These are phyloP conservation scores for Lithospermum erythrorhizon DNA, from an alignment of 257 asterid genomes.

Conservation along the genomic window DNA sequence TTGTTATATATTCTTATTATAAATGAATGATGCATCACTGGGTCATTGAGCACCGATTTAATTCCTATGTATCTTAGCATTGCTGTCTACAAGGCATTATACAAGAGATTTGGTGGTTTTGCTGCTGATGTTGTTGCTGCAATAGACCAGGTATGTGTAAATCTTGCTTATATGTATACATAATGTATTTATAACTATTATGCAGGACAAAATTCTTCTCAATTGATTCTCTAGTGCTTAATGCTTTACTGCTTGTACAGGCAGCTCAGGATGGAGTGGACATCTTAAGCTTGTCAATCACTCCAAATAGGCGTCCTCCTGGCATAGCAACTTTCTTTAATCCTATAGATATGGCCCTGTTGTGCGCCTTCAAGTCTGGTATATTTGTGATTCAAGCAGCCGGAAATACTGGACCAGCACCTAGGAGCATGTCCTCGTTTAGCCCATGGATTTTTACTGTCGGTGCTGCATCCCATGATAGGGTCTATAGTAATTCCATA, in stretches of 20 bases:
- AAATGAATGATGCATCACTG: background rate
- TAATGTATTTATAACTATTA: background rate
- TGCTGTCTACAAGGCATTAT: constrained; percentile 92
- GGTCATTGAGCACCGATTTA: constrained; percentile 10
- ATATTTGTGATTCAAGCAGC: constrained; percentile 96
- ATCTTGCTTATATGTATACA: background rate
- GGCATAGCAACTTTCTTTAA: constrained; percentile 96
- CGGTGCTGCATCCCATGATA: constrained; percentile 91
- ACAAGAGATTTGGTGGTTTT: constrained; percentile 99
- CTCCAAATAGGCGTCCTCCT: constrained; percentile 97
- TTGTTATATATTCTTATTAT: background rate
- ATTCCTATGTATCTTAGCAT: constrained; percentile 31
- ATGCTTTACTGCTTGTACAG: constrained; percentile 27
- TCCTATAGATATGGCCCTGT: constrained; percentile 96
- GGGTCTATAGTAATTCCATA: constrained; percentile 73
- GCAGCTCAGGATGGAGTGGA: constrained; percentile 97
- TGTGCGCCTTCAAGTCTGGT: constrained; percentile 75
- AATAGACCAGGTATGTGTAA: constrained; percentile 69
- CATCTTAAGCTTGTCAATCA: constrained; percentile 85
- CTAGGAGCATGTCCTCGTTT: constrained; percentile 77
- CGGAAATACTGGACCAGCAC: constrained; percentile 97
- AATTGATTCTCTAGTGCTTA: background rate
- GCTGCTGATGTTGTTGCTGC: constrained; percentile 99
- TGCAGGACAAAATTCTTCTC: background rate
- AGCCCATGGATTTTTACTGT: constrained; percentile 98